Base-by-base conservation (phyloP, 257 asterid species). In the Solanum medicagineum region DNA sequence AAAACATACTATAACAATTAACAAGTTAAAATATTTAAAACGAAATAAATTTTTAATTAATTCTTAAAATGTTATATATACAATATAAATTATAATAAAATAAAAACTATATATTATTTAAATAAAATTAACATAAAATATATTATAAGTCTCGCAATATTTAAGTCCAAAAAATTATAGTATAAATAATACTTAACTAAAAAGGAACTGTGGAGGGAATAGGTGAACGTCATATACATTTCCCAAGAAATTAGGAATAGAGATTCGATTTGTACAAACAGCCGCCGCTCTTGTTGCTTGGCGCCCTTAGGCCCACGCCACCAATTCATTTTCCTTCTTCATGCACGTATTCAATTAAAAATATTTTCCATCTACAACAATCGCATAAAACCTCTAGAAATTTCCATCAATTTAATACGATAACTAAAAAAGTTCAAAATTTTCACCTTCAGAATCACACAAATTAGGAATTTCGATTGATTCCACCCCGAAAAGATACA, bases 231-330 rank as follows among this genome's bases (percentile, higher is more conserved):
- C 1, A 36, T 24, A 24, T 24, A 24, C 36, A 44, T 42, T 71
- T 44, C 29, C 81, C 81, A 26, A 9, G 10, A 51, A 51, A 16
- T 26, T 7, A 10, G 47, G 63, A 49, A 26, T 1, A 0, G 42
- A 77, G 45, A 51, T 77, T 24, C 40, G 20, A 45, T 49, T 29
- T 55, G 40, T 26, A 15, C 47, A 51, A 85, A 16, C 8, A 83
- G 36, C 74, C 70, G 29, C 77, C 62, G 15, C 81, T 79, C 87
- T 49, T 32, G 51, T 24, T 85, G 84, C 62, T 87, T 91, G 91
- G 92, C 89, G 89, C 86, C 88, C 81, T 89, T 66, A 17, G 54
- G 83, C 66, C 88, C 90, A 87, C 90, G 92, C 91, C 90, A 90
- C 94, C 93, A 85, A 40, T 55, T 55, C 82, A 42, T 84, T 56